Evolutionary conservation across 176 grass and related monocot genomes (phyloP), one percentile per base, ranked within the genome.

Genomic region (Tillandsia leiboldiana): DNA sequence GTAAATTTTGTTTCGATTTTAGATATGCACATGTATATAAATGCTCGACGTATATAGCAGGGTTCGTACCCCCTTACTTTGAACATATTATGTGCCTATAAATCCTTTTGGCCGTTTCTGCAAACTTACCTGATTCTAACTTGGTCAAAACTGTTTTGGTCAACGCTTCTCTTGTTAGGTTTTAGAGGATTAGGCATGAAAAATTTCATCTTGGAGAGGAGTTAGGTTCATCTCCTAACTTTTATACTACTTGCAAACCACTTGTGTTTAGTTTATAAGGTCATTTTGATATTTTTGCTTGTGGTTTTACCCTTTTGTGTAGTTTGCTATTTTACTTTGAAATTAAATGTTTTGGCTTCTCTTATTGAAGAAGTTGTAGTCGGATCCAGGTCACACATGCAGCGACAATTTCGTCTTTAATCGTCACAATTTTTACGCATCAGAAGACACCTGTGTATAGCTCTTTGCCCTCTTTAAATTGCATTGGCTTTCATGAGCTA

Each of bases 401-500:
- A 47, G 17, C 13, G 65, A 67, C 65, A 67, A 67, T 49, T 10
- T 15, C 56, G 9, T 59, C 56, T 18, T 23, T 61, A 61, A 18
- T 9, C 14, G 12, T 61, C 15, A 1, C 56, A 18, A n/a, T 61
- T 20, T 59, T 59, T 61, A 61, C 22, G 56, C 4, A 20, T 23
- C 22, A 61, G 10, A 56, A 26, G 69, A 52, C 50, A 53, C 69
- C 50, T 71, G 23, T 28, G 11, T 14, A 71, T 26, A 10, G 50
- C 50, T 71, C 28, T 2, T 14, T 29, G 22, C 7, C 69, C 13
- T 50, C 69, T 67, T 69, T 80, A 17, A 66, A 56, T 81, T 56
- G 49, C 11, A 63, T 14, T 66, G 48, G 67, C 20, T 75, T 68
- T 73, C 20, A 69, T 81, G 64, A 47, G 74, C 51, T 51, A 47